Evolutionary conservation across 208 protist species (phyloP), one percentile per base, ranked within the genome.

Genomic region (Acanthamoeba sp.): DNA sequence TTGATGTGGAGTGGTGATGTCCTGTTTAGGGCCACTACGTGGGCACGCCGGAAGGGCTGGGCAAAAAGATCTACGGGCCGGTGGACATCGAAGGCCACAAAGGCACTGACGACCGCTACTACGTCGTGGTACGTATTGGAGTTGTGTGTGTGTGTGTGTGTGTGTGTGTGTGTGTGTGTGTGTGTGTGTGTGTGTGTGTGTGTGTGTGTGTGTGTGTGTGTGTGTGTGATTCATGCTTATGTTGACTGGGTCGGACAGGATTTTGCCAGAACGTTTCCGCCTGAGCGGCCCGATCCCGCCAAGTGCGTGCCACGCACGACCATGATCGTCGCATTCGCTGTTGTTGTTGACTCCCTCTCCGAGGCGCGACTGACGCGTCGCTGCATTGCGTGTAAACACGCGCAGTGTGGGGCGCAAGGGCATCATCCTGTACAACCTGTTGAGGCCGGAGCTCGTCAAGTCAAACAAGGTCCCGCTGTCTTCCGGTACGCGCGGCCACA

Each of bases 61-160:
- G 29, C 45, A 62, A 88, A 22, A 88, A 88, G 78, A 88, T 88
- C 78, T 88, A 88, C 36, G 85, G 55, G 1, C 85, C 85, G 14
- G 85, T 91, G 20, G 85, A 91, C 59, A 91, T 91, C n/a, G 85
- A 91, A 27, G 85, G 20, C 50, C 85, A 91, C 57, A 73, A 73
- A n/a, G 85, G 85, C 27, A 91, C 38, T 6, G 85, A 91, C 42
- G 85, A 38, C 16, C 85, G 85, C 36, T 91, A 73, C 59, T 91
- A 91, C 52, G 85, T 91, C 12, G 32, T 91, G 22, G 71, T 80
- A 80, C 29, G 34, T 14, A 1, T 0, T 18, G 6, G 32, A 76
- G 34, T 50, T n/a, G n/a, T n/a, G n/a, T n/a, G n/a, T n/a, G n/a
- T n/a, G n/a, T n/a, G n/a, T n/a, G n/a, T n/a, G n/a, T n/a, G n/a